A percentile compares a stretch with the other conserved stretches of the same genome.
Evolutionary conservation across 192 early-diverging fungal species (phyloP).

Genomic region (Coemansia sp.): DNA sequence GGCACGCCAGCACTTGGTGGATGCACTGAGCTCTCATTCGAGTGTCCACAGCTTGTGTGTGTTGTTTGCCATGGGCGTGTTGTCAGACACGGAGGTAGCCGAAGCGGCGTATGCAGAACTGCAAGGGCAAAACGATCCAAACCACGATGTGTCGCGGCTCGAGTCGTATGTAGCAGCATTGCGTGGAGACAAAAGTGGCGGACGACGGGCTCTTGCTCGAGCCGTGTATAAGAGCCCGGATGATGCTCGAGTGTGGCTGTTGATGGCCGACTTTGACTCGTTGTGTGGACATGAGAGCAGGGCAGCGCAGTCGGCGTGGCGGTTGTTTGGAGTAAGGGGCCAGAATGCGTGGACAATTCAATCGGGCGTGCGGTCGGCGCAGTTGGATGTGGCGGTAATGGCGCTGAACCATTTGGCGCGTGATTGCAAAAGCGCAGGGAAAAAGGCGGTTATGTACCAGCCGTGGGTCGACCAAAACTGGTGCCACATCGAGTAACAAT

Average conservation of each 20-base stretch:
- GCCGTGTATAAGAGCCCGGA: slow-evolving; percentile 24
- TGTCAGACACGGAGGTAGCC: slow-evolving; percentile 40
- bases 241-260: slow-evolving; percentile 30
- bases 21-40: slow-evolving; percentile 21
- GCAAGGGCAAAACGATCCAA: slow-evolving; percentile 5
- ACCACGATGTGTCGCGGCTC: slow-evolving; percentile 15
- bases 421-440: slow-evolving; percentile 22
- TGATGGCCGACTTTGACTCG: slow-evolving; percentile 22
- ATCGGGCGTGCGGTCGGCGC: slow-evolving; percentile 16
- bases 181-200: slow-evolving; percentile 22
- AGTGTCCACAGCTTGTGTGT: slow-evolving; percentile 27
- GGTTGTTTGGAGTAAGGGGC: slow-evolving; percentile 21
- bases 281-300: not conserved
- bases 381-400: slow-evolving; percentile 17
- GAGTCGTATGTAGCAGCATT: slow-evolving; percentile 28
- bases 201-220: slow-evolving; percentile 28
- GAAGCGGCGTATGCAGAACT: slow-evolving; percentile 36
- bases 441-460: slow-evolving; percentile 34
- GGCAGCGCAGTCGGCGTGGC: slow-evolving; percentile 13
- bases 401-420: slow-evolving; percentile 10
- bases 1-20: slow-evolving; percentile 78
- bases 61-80: slow-evolving; percentile 51
- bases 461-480: slow-evolving; percentile 40
- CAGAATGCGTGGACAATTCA: slow-evolving; percentile 27
- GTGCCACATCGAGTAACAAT: not conserved